Evolutionary conservation across 2,329 filamentous ascomycete species (phyloP).

Genomic region (Scedosporium dehoogii): DNA sequence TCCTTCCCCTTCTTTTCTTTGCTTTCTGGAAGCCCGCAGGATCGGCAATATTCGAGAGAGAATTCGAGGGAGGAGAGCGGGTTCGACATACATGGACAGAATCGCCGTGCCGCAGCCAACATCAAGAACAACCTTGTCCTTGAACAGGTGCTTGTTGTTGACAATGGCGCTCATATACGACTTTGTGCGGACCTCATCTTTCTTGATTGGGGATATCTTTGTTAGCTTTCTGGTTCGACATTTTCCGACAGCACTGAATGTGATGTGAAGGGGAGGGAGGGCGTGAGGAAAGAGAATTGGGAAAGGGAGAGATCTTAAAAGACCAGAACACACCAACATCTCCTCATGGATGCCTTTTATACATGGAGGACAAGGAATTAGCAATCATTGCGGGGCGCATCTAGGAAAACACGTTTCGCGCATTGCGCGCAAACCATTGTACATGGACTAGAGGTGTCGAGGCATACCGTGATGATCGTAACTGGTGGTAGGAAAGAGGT

Average conservation of each 20-base stretch:
- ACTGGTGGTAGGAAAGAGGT: conserved; percentile 34
- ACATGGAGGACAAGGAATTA: conserved; percentile 20
- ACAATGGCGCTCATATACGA: conserved; percentile 97
- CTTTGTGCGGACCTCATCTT: conserved; percentile 94
- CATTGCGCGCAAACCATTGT: conserved; percentile 10
- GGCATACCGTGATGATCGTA: conserved; percentile 91
- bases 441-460: conserved; percentile 12
- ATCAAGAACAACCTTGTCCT: conserved; percentile 77
- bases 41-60: neutral
- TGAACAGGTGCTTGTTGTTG: conserved; percentile 91
- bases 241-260: conserved; percentile 3
- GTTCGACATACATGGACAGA: conserved; percentile 76
- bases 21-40: neutral
- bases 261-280: neutral
- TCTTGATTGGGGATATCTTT: conserved; percentile 40
- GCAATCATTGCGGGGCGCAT: conserved; percentile 1
- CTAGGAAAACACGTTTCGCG: neutral
- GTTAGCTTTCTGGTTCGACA: conserved; percentile 14
- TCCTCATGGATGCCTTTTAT: conserved; percentile 83
- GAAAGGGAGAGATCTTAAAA: conserved; percentile 9
- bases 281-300: neutral
- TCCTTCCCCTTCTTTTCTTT: too few species aligned
- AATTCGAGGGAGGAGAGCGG: neutral
- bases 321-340: conserved; percentile 68
- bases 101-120: conserved; percentile 97